phyloP scores from a whole-genome alignment of 2,329 filamentous ascomycete species.

The Botrytis deweyae region DNA sequence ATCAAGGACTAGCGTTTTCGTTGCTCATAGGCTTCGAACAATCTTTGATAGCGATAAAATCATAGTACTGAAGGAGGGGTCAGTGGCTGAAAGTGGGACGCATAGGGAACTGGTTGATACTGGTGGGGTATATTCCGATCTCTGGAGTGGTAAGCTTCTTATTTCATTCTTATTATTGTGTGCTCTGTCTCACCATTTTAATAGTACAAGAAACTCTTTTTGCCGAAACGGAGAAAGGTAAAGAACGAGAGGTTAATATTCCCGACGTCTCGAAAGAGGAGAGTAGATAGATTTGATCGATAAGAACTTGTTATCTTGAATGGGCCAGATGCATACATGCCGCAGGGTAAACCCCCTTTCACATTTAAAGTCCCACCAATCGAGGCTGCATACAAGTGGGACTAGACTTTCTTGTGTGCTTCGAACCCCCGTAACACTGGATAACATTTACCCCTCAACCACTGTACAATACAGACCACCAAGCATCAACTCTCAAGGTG shows the following conservation, averaged over 20 bases:
- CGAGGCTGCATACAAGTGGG: not conserved
- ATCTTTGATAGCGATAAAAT: conserved; percentile 94
- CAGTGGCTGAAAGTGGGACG: conserved; percentile 84
- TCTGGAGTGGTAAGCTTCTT: conserved; percentile 74
- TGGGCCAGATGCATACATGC: conserved; percentile 3
- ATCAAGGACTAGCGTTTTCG: conserved; percentile 85
- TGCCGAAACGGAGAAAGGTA: conserved; percentile 44
- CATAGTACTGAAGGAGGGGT: conserved; percentile 81
- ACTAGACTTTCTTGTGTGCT: not conserved
- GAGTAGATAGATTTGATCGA: conserved; percentile 16
- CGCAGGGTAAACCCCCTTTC: conserved; percentile 13
- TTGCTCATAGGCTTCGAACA: conserved; percentile 87
- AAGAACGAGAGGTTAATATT: conserved; percentile 40
- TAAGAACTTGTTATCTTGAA: conserved; percentile 14
- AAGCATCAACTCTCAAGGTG: not conserved
- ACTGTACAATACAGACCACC: not conserved
- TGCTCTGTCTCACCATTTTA: conserved; percentile 24
- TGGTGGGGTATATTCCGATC: conserved; percentile 78
- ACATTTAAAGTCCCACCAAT: conserved; percentile 6
- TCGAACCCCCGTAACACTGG: not conserved
- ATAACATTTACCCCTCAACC: not conserved
- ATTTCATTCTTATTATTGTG: conserved; percentile 12
- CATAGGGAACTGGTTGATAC: conserved; percentile 79
- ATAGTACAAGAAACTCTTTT: conserved; percentile 63
- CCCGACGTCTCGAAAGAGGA: conserved; percentile 22